phyloP scores from a whole-genome alignment of 2,329 filamentous ascomycete species.

The Aspergillus fischeri region DNA sequence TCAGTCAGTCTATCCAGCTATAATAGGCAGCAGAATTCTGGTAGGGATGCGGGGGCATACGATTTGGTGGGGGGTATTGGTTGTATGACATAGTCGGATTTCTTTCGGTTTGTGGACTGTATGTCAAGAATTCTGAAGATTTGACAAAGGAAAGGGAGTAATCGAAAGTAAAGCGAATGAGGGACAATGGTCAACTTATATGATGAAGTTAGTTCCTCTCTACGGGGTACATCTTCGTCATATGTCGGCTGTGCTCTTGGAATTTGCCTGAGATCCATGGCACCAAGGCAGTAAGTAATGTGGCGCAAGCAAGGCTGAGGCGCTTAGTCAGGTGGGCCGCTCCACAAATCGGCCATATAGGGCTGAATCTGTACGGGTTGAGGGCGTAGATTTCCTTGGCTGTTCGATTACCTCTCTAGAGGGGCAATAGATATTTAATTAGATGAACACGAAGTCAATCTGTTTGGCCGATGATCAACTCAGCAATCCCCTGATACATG shows the following conservation, averaged over 20 bases:
- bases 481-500: too few relatives aligned
- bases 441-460: too few relatives aligned
- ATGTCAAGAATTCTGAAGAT: background rate
- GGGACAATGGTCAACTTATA: background rate
- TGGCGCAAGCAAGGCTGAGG: background rate
- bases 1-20: background rate
- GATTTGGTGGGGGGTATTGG: conserved; percentile 4
- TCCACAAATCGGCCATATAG: background rate
- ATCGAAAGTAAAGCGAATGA: background rate
- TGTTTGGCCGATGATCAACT: too few relatives aligned
- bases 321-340: too few relatives aligned
- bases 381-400: background rate
- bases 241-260: background rate
- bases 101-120: background rate
- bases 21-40: background rate
- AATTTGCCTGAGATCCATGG: background rate
- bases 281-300: background rate
- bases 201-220: background rate
- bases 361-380: background rate
- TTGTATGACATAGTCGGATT: conserved; percentile 5
- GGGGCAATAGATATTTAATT: too few relatives aligned
- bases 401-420: too few relatives aligned
- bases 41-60: background rate
- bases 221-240: background rate
- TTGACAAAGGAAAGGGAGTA: background rate